Conservation (phyloP, 192 early-diverging fungal species). For the Coemansia reversa region DNA sequence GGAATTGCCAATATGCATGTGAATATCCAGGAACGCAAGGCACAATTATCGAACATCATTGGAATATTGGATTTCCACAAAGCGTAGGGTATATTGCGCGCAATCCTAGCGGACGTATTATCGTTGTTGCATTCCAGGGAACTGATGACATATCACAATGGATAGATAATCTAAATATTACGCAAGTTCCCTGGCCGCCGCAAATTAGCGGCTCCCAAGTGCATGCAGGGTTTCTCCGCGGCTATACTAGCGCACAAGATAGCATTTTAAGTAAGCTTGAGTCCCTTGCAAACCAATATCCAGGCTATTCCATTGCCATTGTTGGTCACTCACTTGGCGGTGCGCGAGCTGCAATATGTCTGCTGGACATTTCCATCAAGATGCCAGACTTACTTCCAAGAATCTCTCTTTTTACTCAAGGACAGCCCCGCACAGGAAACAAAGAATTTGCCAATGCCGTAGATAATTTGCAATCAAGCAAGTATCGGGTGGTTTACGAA, state of each 20-base stretch:
- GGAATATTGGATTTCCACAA: conserved; percentile 25
- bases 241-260: conserved; percentile 26
- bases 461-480: conserved; percentile 18
- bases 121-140: conserved; percentile 48
- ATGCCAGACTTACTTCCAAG: conserved; percentile 18
- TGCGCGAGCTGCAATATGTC: conserved; percentile 33
- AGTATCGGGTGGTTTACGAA: conserved; percentile 41
- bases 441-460: conserved; percentile 33
- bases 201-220: conserved; percentile 31
- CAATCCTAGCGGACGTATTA: conserved; percentile 21
- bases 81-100: conserved; percentile 48
- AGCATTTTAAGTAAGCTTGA: conserved; percentile 16
- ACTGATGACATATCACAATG: conserved; percentile 36
- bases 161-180: conserved; percentile 36
- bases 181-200: conserved; percentile 26
- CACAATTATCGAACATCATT: conserved; percentile 40
- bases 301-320: conserved; percentile 36
- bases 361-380: conserved; percentile 28
- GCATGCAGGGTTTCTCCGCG: conserved; percentile 46
- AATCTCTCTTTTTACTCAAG: conserved; percentile 36
- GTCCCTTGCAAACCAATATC: conserved; percentile 20
- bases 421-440: conserved; percentile 51
- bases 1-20: conserved; percentile 42
- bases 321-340: conserved; percentile 51
- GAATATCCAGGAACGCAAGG: conserved; percentile 40